Evolutionary conservation across 805 yeast species (phyloP).

Genomic region (Saccharomycopsis sp.): DNA sequence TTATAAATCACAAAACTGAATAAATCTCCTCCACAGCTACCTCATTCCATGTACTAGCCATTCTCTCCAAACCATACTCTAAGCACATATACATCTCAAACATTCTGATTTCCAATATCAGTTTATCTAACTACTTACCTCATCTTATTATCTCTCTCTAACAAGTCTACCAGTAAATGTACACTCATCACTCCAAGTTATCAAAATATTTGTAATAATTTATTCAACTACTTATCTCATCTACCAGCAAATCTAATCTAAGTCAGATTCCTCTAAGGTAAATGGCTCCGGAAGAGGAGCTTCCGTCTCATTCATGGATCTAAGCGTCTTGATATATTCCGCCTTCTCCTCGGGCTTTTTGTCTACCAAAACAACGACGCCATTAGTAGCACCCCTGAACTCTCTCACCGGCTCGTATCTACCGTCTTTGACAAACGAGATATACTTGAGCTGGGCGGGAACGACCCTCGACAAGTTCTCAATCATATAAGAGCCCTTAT

Average conservation of each 20-base stretch:
- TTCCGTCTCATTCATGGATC: constrained; percentile 66
- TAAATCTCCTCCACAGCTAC: no score
- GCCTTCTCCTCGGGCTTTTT: constrained; percentile 51
- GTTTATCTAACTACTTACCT: no score
- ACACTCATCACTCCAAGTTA: no score
- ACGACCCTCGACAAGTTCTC: constrained; percentile 81
- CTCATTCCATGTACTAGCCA: no score
- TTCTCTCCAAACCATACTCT: no score
- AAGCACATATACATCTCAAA: no score
- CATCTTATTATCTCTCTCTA: no score
- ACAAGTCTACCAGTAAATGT: no score
- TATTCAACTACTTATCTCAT: not conserved
- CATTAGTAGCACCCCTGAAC: constrained; percentile 52
- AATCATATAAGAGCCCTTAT: constrained; percentile 56
- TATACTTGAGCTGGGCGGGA: constrained; percentile 80
- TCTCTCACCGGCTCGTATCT: constrained; percentile 81
- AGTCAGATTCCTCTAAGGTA: constrained; percentile 48
- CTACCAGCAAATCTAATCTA: not conserved
- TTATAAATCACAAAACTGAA: no score
- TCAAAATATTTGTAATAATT: no score
- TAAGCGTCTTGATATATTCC: constrained; percentile 71
- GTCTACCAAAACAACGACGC: constrained; percentile 68
- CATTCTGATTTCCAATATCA: no score
- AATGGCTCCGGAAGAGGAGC: constrained; percentile 73
- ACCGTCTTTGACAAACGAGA: constrained; percentile 67